Evolutionary conservation across 2,329 filamentous ascomycete genomes (phyloP), one percentile per base, ranked within the genome.

Genomic region (Penicillium sp.): DNA sequence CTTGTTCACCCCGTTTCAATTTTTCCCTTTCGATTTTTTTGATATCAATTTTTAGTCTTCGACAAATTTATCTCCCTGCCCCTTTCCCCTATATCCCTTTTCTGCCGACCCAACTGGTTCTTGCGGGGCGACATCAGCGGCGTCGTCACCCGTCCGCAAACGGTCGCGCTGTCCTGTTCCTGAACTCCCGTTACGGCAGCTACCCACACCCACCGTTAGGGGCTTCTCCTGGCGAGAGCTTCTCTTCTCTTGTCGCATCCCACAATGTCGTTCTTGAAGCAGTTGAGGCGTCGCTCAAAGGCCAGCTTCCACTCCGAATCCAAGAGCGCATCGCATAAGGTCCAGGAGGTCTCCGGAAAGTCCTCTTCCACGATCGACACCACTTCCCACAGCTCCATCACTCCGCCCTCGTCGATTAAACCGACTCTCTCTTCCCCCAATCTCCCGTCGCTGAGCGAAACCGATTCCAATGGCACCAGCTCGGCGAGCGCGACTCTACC

Each of bases 281-380:
- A 87, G 66, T 74, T 95, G 50, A 87, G 89, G 63, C 84, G 89
- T 62, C 86, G 87, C 63, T 94, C 89, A 50, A 86, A 80, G 70
- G 82, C 85, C 54, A 91, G 85, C 76, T 87, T 91, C 73, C 84
- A 81, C 53, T 85, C 83, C 43, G 79, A 64, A 30, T 64, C 68
- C 31, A 62, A 63, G 47, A 61, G 60, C 24, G 46, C 60, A 27
- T 56, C 63, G 8, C 64, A 78, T 36, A 83, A 77, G 62, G 81
- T 79, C 61, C 84, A 82, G 28, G 79, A 83, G 46, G 81, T 82
- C 33, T 84, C 83, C 11, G 88, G 81, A 67, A 79, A 81, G 58
- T 85, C 82, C 11, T 81, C 82, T 9, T 85, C 83, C 11, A 86
- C 83, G 3, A 67, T 85, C 53, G 82, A 79, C 62, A 85, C 83